These are phyloP conservation scores for Lactifluus subvellereus DNA, from an alignment of 768 basidiomycete genomes.

Conservation along the genomic window DNA sequence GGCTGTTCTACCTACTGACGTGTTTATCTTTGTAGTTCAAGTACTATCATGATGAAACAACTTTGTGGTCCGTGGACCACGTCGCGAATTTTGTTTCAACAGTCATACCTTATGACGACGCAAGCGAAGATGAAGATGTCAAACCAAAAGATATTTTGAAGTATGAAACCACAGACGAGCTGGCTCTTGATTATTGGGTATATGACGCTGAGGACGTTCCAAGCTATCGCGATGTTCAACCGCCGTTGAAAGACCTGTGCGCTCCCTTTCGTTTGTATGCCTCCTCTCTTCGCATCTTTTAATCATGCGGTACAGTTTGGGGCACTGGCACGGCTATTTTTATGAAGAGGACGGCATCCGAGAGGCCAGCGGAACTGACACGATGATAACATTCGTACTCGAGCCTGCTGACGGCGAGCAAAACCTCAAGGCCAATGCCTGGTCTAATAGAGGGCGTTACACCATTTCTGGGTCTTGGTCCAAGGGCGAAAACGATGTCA, in stretches of 20 bases:
- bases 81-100: background rate
- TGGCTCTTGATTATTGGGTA: conserved; percentile 7
- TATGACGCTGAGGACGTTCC: conserved; percentile 16
- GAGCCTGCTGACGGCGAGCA: conserved; percentile 8
- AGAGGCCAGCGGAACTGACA: background rate
- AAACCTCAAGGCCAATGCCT: conserved; percentile 13
- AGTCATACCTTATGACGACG: conserved; percentile 2
- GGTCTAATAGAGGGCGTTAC: conserved; percentile 18
- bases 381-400: conserved; percentile 16
- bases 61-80: conserved; percentile 3
- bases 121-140: conserved; percentile 9
- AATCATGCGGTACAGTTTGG: conserved; percentile 5
- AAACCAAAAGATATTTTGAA: conserved; percentile 9
- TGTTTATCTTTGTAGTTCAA: conserved; percentile 5
- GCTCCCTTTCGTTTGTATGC: no score
- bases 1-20: background rate
- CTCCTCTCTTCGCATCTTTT: background rate
- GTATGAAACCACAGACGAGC: background rate
- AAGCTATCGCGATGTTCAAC: background rate
- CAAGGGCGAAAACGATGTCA: conserved; percentile 13
- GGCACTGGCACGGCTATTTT: conserved; percentile 18
- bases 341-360: background rate
- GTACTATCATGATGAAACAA: background rate
- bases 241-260: conserved; percentile 16
- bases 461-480: conserved; percentile 21